A percentile compares a stretch with the other conserved stretches of the same genome.
phyloP scores from a whole-genome alignment of 345 rosid species.

The Eucalyptus urophylla region DNA sequence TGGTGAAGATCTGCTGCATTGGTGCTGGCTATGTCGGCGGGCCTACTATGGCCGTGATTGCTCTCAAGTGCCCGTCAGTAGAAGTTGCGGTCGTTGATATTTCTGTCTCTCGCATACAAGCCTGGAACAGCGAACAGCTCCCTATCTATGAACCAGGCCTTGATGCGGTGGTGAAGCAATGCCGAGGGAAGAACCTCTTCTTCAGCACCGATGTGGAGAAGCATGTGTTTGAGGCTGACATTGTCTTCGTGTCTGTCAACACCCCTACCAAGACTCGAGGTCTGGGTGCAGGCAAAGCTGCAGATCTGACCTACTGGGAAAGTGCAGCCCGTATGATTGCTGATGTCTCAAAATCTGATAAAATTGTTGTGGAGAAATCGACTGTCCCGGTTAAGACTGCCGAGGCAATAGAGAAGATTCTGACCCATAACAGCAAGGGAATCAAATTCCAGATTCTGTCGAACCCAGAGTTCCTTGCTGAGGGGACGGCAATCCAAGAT shows the following conservation, averaged over 20 bases:
- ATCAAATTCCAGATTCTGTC: constrained; percentile 91
- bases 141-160: constrained; percentile 98
- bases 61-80: constrained; percentile 76
- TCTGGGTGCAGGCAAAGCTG: constrained; percentile 96
- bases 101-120: constrained; percentile 61
- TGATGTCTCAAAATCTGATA: constrained; percentile 81
- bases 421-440: constrained; percentile 92
- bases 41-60: constrained; percentile 95
- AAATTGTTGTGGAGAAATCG: constrained; percentile 95
- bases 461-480: constrained; percentile 96
- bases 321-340: constrained; percentile 97
- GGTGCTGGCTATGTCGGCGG: constrained; percentile 99
- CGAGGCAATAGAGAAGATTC: constrained; percentile 87
- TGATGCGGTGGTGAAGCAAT: constrained; percentile 67
- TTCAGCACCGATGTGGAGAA: constrained; percentile 93
- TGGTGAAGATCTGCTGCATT: constrained; percentile 98
- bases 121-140: constrained; percentile 90
- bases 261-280: constrained; percentile 92
- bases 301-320: constrained; percentile 96
- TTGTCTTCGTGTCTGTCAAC: constrained; percentile 88
- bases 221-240: constrained; percentile 76
- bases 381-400: constrained; percentile 95
- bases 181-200: constrained; percentile 86
- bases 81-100: constrained; percentile 91
- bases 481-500: constrained; percentile 81